Evolutionary conservation across 78 protist species (phyloP).

Genomic region (Cavenderia fasciculata): DNA sequence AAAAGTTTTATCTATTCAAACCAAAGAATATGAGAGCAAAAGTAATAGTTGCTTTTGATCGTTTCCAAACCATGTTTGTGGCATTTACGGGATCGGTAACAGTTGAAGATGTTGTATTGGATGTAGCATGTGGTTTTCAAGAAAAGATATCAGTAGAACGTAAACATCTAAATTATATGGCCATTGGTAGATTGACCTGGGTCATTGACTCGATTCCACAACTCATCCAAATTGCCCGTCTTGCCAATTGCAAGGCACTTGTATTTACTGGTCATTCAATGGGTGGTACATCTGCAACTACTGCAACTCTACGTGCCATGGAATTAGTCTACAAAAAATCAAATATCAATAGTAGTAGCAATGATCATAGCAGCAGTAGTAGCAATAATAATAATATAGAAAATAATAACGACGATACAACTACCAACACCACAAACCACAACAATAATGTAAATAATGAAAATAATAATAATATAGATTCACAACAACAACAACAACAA

Average conservation of each 20-base stretch:
- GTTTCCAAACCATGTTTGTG: slow-evolving; percentile 10
- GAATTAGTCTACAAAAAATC: too few relatives aligned
- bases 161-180: not conserved
- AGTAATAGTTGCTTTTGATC: slow-evolving; percentile 31
- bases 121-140: slow-evolving; percentile 47
- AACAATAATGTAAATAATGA: too few relatives aligned
- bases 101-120: slow-evolving; percentile 14
- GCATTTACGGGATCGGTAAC: slow-evolving; percentile 32
- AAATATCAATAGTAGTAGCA: too few relatives aligned
- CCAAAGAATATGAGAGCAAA: slow-evolving; percentile 24
- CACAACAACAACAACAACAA: not conserved
- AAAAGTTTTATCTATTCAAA: slow-evolving; percentile 17
- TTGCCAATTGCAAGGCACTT: not conserved
- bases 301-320: slow-evolving; percentile 9
- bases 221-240: not conserved
- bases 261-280: slow-evolving; percentile 67
- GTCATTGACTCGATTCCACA: not conserved
- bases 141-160: slow-evolving; percentile 22
- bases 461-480: not conserved
- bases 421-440: too few relatives aligned
- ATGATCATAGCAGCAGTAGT: too few relatives aligned
- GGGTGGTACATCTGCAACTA: slow-evolving; percentile 16
- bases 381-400: too few relatives aligned
- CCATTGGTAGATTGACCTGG: slow-evolving; percentile 29
- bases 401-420: too few relatives aligned